Conservation (phyloP, 768 basidiomycete genomes). For the Sporobolomyces pararoseus region DNA sequence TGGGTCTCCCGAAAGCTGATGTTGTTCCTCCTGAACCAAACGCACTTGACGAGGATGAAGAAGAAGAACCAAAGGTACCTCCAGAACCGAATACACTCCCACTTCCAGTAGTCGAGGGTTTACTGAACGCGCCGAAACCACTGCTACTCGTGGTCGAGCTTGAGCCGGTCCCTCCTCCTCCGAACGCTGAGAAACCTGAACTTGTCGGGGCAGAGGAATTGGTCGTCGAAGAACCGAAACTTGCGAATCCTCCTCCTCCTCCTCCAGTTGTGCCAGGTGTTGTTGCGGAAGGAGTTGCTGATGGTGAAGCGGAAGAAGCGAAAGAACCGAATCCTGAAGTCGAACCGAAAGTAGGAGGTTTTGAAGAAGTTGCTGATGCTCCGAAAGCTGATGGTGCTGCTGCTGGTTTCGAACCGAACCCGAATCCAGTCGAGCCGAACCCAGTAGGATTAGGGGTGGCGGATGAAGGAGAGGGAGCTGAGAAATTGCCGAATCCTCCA, state of each 20-base stretch:
- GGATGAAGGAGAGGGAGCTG: background rate
- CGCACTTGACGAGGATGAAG: background rate
- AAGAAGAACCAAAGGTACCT: background rate
- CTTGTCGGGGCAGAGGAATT: too few species aligned
- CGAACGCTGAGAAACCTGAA: background rate
- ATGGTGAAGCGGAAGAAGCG: slow-evolving; percentile 6
- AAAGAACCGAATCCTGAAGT: slow-evolving; percentile 16
- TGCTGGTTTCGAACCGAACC: slow-evolving; percentile 8
- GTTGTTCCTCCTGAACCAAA: slow-evolving; percentile 1
- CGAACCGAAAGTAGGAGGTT: slow-evolving; percentile 24
- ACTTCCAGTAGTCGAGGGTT: background rate
- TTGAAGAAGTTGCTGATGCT: slow-evolving; percentile 22
- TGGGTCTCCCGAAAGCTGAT: background rate
- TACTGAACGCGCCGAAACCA: slow-evolving; percentile 6
- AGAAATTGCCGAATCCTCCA: slow-evolving; percentile 18
- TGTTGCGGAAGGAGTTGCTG: background rate
- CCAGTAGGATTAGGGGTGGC: background rate
- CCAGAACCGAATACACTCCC: slow-evolving; percentile 11
- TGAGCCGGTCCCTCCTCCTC: too few species aligned
- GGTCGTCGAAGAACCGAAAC: background rate
- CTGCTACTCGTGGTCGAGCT: background rate
- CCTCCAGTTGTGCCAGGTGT: background rate
- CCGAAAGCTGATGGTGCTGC: slow-evolving; percentile 5
- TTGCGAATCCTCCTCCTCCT: slow-evolving; percentile 9
- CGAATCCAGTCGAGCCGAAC: slow-evolving; percentile 18